Percentiles rank a stretch among this genome's conserved stretches.
phyloP scores from a whole-genome alignment of 805 yeast species.

The Starmerella ratchasimensis region DNA sequence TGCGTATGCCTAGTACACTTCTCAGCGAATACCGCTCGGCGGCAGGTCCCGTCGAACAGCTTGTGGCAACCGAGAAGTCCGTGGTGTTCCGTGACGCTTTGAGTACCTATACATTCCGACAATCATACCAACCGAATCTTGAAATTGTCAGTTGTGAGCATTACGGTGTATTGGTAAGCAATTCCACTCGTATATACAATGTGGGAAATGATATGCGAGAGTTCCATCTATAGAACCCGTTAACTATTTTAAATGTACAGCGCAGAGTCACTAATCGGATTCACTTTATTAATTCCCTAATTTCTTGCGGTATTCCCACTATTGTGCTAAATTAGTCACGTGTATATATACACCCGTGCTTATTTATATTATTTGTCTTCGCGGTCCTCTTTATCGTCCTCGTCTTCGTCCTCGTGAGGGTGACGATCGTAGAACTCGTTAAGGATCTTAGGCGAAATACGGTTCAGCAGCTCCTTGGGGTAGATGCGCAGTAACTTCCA shows the following conservation, averaged over 20 bases:
- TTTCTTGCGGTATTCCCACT: too few relatives aligned
- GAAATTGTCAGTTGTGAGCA: neutral
- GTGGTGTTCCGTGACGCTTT: neutral
- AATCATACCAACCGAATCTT: neutral
- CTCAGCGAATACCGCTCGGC: neutral
- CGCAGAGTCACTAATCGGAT: too few relatives aligned
- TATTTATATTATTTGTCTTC: slow-evolving; percentile 13
- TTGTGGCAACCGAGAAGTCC: neutral
- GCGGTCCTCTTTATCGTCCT: slow-evolving; percentile 27
- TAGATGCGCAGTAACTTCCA: slow-evolving; percentile 96
- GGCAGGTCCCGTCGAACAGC: neutral
- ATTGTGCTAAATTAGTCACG: neutral
- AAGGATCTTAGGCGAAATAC: slow-evolving; percentile 94
- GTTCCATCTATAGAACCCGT: neutral
- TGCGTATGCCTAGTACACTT: slow-evolving; percentile 3
- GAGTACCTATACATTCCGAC: neutral
- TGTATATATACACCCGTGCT: neutral
- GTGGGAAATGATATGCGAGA: slow-evolving; percentile 1
- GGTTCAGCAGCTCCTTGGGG: slow-evolving; percentile 96
- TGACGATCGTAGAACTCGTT: slow-evolving; percentile 75
- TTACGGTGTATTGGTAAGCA: neutral
- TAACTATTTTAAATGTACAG: too few relatives aligned
- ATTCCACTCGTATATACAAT: neutral
- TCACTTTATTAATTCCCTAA: too few relatives aligned
- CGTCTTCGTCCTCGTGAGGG: slow-evolving; percentile 33